A percentile compares a stretch with the other conserved stretches of the same genome.
phyloP scores from a whole-genome alignment of 768 basidiomycete species.

The Mycena crocata region DNA sequence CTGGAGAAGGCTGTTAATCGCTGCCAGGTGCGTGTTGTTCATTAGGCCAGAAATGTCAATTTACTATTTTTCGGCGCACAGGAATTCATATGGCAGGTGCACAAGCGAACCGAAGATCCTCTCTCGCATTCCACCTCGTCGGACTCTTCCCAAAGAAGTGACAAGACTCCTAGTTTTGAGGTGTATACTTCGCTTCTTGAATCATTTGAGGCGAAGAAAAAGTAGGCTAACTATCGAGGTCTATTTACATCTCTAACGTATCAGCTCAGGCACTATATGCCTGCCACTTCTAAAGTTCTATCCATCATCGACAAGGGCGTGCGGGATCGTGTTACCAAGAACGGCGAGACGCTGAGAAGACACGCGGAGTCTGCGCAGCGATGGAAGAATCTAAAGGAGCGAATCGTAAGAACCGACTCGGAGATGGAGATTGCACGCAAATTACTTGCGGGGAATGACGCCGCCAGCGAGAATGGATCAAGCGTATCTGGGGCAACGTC shows the following conservation, averaged over 20 bases:
- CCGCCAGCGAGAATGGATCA: slow-evolving; percentile 78
- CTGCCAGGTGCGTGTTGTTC: slow-evolving; percentile 87
- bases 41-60: too few relatives aligned
- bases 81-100: slow-evolving; percentile 91
- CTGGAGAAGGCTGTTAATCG: slow-evolving; percentile 93
- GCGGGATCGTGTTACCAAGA: slow-evolving; percentile 93
- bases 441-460: slow-evolving; percentile 63
- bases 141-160: slow-evolving; percentile 58
- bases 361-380: slow-evolving; percentile 90
- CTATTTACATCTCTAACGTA: slow-evolving; percentile 27
- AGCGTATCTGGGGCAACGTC: slow-evolving; percentile 64
- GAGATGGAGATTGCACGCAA: slow-evolving; percentile 84
- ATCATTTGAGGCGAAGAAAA: slow-evolving; percentile 90
- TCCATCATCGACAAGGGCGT: slow-evolving; percentile 96
- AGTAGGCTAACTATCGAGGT: slow-evolving; percentile 57
- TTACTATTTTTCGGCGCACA: slow-evolving; percentile 46
- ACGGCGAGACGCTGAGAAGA: slow-evolving; percentile 92
- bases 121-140: slow-evolving; percentile 56
- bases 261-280: slow-evolving; percentile 85
- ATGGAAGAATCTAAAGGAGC: slow-evolving; percentile 84
- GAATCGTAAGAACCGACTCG: slow-evolving; percentile 81
- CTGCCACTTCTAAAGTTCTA: slow-evolving; percentile 91
- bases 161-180: slow-evolving; percentile 68
- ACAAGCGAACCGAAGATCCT: slow-evolving; percentile 64
- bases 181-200: slow-evolving; percentile 75